These are phyloP conservation scores for Aspergillus aculeatinus DNA, from an alignment of 2,329 filamentous ascomycete species.

Conservation along the genomic window DNA sequence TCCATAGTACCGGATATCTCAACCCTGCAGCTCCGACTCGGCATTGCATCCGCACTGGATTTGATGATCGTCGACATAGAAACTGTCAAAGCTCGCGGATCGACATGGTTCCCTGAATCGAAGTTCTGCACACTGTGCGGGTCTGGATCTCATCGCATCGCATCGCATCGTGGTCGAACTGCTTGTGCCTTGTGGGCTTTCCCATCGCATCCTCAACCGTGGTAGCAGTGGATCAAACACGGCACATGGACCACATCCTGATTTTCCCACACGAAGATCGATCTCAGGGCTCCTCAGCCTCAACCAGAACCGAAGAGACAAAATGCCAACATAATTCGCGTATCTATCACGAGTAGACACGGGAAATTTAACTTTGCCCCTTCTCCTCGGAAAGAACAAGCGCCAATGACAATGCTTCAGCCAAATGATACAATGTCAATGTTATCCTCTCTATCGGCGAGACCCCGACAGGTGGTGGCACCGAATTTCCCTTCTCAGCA, in stretches of 20 bases:
- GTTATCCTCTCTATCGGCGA: background rate
- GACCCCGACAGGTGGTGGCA: background rate
- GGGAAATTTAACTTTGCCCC: background rate
- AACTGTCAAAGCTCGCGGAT: background rate
- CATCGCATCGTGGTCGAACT: background rate
- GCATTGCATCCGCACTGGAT: background rate
- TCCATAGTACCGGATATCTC: background rate
- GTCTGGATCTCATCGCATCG: background rate
- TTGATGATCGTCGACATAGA: background rate
- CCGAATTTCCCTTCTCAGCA: background rate
- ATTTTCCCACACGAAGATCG: background rate
- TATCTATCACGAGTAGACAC: background rate
- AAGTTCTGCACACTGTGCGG: background rate
- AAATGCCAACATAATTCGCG: background rate
- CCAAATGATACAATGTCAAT: background rate
- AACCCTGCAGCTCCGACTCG: background rate
- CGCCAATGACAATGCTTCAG: no score
- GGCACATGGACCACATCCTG: no score
- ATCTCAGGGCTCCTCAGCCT: background rate
- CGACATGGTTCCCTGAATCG: background rate
- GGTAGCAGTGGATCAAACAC: background rate
- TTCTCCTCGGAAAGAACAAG: background rate
- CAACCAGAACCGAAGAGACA: background rate
- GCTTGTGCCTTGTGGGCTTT: background rate
- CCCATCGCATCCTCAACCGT: background rate